These are phyloP conservation scores for Yamadazyma dushanensis DNA, from an alignment of 1,139 yeast species.

Conservation along the genomic window DNA sequence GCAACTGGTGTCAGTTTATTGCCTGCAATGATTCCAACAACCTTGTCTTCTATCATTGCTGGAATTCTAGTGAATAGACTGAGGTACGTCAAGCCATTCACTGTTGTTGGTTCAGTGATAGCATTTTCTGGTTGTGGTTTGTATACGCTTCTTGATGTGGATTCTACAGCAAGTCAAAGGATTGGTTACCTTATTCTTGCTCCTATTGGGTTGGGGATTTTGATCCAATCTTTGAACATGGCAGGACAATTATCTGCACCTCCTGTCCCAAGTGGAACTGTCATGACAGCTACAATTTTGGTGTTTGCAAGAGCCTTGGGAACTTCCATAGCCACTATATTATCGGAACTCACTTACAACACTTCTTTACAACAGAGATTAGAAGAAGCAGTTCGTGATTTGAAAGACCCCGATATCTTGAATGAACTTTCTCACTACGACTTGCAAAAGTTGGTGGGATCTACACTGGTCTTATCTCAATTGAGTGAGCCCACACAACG, in stretches of 20 bases:
- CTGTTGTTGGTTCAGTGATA: conserved; percentile 25
- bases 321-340: conserved; percentile 31
- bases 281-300: conserved; percentile 35
- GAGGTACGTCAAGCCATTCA: conserved; percentile 31
- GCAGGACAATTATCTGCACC: conserved; percentile 38
- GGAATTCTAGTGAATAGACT: conserved; percentile 33
- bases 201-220: conserved; percentile 32
- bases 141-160: conserved; percentile 28
- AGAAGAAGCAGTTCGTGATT: conserved; percentile 17
- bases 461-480: conserved; percentile 20
- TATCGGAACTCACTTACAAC: conserved; percentile 36
- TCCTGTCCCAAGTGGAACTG: conserved; percentile 33
- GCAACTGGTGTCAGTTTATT: conserved; percentile 39
- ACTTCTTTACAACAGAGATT: conserved; percentile 23
- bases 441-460: conserved; percentile 17
- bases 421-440: conserved; percentile 21
- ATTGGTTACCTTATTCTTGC: conserved; percentile 36
- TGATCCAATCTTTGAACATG: conserved; percentile 30
- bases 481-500: conserved; percentile 25
- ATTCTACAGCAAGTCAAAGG: conserved; percentile 25
- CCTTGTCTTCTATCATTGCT: conserved; percentile 26
- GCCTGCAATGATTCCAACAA: conserved; percentile 36
- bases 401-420: conserved; percentile 16
- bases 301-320: conserved; percentile 33
- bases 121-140: conserved; percentile 37